These are phyloP conservation scores for Zopfochytrium polystomum DNA, from an alignment of 371 early-diverging fungal genomes.

Conservation along the genomic window DNA sequence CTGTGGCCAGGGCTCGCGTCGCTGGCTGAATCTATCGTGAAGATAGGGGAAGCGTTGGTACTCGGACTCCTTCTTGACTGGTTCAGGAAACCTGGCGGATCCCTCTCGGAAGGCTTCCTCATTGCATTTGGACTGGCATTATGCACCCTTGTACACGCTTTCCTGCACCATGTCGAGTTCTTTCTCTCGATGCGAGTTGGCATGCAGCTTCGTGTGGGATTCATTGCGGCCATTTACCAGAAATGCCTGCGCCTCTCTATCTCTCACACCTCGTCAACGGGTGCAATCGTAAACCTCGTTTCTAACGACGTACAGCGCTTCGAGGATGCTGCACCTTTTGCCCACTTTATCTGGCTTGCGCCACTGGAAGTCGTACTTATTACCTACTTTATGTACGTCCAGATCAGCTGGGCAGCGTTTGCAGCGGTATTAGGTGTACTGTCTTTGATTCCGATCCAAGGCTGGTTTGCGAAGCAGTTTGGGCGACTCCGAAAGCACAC, in stretches of 20 bases:
- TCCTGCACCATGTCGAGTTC: constrained; percentile 43
- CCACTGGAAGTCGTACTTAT: constrained; percentile 42
- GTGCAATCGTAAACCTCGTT: constrained; percentile 44
- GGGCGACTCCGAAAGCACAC: constrained; percentile 33
- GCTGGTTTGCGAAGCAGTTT: constrained; percentile 34
- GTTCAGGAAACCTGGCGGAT: constrained; percentile 32
- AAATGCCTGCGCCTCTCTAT: constrained; percentile 42
- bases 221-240: constrained; percentile 39
- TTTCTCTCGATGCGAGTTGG: constrained; percentile 41
- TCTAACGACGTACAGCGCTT: constrained; percentile 52
- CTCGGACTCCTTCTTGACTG: constrained; percentile 36
- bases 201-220: constrained; percentile 37
- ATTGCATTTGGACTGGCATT: constrained; percentile 22
- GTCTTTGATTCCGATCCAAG: constrained; percentile 44
- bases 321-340: constrained; percentile 40
- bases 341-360: constrained; percentile 39
- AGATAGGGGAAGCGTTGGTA: constrained; percentile 36
- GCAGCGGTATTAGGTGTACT: constrained; percentile 35
- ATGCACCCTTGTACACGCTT: constrained; percentile 21
- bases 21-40: constrained; percentile 26
- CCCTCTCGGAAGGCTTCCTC: constrained; percentile 19
- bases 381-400: constrained; percentile 36
- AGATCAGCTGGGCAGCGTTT: constrained; percentile 40
- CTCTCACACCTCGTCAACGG: constrained; percentile 43
- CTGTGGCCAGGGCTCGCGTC: constrained; percentile 16